A percentile compares a stretch with the other conserved stretches of the same genome.
Evolutionary conservation across 2,329 filamentous ascomycete species (phyloP).

Genomic region (Aspergillus novoparasiticus): DNA sequence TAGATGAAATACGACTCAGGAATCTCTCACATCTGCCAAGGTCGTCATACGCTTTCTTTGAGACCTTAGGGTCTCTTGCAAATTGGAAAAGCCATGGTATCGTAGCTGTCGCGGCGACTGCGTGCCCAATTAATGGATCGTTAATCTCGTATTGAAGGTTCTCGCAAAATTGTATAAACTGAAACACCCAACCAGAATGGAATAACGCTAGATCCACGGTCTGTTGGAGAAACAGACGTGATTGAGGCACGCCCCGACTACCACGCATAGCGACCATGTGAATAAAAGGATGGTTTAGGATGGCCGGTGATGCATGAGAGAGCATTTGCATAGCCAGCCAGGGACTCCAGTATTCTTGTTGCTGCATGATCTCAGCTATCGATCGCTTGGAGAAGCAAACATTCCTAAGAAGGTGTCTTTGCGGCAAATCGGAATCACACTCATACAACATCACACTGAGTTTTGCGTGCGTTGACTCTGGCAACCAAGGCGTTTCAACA

Average conservation of each 20-base stretch:
- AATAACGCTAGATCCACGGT: constrained; percentile 11
- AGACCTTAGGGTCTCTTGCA: constrained; percentile 4
- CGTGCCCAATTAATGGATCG: constrained; percentile 10
- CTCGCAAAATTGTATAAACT: constrained; percentile 3
- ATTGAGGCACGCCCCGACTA: not conserved
- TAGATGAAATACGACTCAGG: not conserved
- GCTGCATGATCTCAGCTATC: not conserved
- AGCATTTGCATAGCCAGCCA: constrained; percentile 9
- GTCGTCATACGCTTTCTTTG: not conserved
- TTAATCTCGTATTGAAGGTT: not conserved
- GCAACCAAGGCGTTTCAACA: constrained; percentile 10
- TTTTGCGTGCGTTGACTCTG: constrained; percentile 3
- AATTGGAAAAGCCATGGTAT: constrained; percentile 14
- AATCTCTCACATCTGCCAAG: not conserved
- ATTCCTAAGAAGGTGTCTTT: constrained; percentile 9
- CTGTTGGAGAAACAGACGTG: constrained; percentile 11
- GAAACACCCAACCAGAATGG: constrained; percentile 11
- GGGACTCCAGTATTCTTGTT: constrained; percentile 8
- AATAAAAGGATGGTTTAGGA: constrained; percentile 11
- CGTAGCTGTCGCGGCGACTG: constrained; percentile 7
- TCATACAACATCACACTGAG: constrained; percentile 3
- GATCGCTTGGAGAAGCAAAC: constrained; percentile 4
- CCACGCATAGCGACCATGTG: constrained; percentile 3
- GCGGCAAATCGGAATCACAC: constrained; percentile 3
- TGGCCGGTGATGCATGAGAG: constrained; percentile 5